phyloP scores from a whole-genome alignment of 2,329 filamentous ascomycete species.

The Diaporthe batatas region DNA sequence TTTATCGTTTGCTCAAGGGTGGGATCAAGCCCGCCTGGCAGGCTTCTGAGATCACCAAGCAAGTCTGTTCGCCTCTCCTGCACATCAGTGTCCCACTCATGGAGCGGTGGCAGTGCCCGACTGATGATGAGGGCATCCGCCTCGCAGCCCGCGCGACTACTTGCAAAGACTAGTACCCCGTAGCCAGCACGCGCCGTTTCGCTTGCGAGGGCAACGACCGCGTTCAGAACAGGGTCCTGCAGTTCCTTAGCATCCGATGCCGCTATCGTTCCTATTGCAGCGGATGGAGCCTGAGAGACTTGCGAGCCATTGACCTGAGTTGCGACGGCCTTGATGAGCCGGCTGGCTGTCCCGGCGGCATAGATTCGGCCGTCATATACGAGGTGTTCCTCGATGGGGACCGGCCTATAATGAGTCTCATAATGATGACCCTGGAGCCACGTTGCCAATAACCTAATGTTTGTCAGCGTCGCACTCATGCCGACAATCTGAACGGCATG shows the following conservation, averaged over 20 bases:
- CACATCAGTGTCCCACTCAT: conserved; percentile 61
- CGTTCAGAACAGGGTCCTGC: conserved; percentile 74
- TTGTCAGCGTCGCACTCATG: conserved; percentile 87
- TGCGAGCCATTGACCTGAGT: conserved; percentile 57
- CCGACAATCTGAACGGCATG: conserved; percentile 78
- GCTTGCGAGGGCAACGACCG: conserved; percentile 76
- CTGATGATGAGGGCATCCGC: conserved; percentile 77
- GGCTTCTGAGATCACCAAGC: conserved; percentile 74
- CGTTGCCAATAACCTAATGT: conserved; percentile 75
- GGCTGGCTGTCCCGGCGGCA: conserved; percentile 69
- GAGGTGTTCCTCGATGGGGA: conserved; percentile 82
- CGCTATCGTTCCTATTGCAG: conserved; percentile 63
- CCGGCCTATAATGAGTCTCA: conserved; percentile 78
- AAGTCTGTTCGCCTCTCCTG: conserved; percentile 73
- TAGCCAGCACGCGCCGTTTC: conserved; percentile 78
- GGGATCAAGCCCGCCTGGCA: conserved; percentile 75
- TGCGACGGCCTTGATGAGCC: conserved; percentile 70
- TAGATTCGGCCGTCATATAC: conserved; percentile 80
- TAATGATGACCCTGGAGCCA: conserved; percentile 82
- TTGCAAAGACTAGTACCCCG: conserved; percentile 80
- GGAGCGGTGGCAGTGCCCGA: conserved; percentile 69
- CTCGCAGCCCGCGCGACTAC: conserved; percentile 77
- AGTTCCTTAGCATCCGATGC: conserved; percentile 72
- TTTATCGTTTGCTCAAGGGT: conserved; percentile 74
- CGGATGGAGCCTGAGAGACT: conserved; percentile 51